phyloP scores from a whole-genome alignment of 2,329 filamentous ascomycete species.

The Periconia sp. region DNA sequence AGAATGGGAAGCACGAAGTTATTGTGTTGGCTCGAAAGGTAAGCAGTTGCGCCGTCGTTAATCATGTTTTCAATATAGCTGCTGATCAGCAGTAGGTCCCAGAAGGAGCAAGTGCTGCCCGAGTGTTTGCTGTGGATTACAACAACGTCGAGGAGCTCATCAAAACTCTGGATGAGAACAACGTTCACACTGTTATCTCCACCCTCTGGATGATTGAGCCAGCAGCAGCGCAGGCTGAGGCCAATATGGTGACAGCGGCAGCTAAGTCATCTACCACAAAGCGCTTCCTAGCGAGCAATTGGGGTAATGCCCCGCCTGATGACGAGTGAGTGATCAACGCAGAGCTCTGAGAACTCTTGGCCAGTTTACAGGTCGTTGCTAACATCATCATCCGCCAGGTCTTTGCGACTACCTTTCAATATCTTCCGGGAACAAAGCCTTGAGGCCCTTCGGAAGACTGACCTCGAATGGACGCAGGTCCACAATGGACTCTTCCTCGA shows the following conservation, averaged over 20 bases:
- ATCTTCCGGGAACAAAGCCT: conserved; percentile 11
- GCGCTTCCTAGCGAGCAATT: conserved; percentile 23
- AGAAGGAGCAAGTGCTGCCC: conserved; percentile 9
- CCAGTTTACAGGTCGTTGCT: neutral
- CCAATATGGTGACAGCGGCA: conserved; percentile 19
- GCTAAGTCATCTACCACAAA: conserved; percentile 13
- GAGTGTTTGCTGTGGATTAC: conserved; percentile 40
- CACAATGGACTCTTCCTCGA: conserved; percentile 37
- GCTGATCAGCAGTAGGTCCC: conserved; percentile 7
- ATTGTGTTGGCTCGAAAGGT: conserved; percentile 53
- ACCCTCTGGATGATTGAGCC: conserved; percentile 43
- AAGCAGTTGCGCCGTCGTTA: conserved; percentile 4
- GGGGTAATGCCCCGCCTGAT: conserved; percentile 18
- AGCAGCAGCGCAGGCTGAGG: conserved; percentile 23
- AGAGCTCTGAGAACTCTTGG: conserved; percentile 4
- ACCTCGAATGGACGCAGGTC: conserved; percentile 34
- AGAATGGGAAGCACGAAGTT: conserved; percentile 45
- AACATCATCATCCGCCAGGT: conserved; percentile 4
- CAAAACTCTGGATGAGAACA: conserved; percentile 42
- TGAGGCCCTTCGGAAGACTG: conserved; percentile 21
- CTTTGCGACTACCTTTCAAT: conserved; percentile 11
- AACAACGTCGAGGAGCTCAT: conserved; percentile 33
- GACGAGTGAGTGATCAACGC: conserved; percentile 13
- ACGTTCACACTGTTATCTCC: conserved; percentile 55
- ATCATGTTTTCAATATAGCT: neutral